Conservation (phyloP, 768 basidiomycete species). For the Phanerodontia chrysosporium region DNA sequence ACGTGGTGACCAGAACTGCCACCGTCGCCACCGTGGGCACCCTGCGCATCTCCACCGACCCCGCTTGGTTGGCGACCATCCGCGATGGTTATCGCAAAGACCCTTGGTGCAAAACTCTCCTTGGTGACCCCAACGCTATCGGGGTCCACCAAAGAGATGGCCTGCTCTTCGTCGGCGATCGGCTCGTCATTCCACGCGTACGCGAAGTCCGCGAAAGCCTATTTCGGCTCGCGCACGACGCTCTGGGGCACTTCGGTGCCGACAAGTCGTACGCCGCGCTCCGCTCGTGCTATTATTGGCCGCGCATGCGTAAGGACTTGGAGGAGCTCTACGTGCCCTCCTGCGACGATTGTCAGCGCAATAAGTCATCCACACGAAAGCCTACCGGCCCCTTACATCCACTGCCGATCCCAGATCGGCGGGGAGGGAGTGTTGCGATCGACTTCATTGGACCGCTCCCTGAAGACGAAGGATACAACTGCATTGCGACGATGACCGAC, state of each 20-base stretch:
- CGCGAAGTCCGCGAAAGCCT: constrained; percentile 12
- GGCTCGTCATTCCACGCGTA: constrained; percentile 20
- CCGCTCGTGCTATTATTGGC: constrained; percentile 16
- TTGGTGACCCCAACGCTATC: background rate
- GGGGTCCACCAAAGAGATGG: constrained; percentile 4
- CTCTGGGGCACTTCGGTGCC: constrained; percentile 18
- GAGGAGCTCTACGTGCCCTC: constrained; percentile 28
- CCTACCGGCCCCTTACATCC: constrained; percentile 22
- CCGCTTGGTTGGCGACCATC: constrained; percentile 1
- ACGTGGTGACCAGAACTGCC: background rate
- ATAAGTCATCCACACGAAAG: constrained; percentile 29
- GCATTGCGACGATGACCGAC: constrained; percentile 23
- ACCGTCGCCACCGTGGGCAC: background rate
- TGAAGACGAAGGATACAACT: constrained; percentile 20
- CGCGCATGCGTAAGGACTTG: constrained; percentile 29
- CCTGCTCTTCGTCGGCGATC: constrained; percentile 16
- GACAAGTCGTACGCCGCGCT: constrained; percentile 19
- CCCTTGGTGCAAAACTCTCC: background rate
- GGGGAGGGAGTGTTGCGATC: constrained; percentile 20
- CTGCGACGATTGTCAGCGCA: constrained; percentile 28
- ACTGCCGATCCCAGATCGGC: constrained; percentile 15
- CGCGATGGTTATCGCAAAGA: constrained; percentile 1
- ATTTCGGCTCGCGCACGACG: constrained; percentile 17
- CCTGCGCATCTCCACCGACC: constrained; percentile 3
- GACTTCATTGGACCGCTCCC: constrained; percentile 29